A percentile compares a stretch with the other conserved stretches of the same genome.
Conservation (phyloP, 1,284 basidiomycete species). For the Singerocomus inundabilis region DNA sequence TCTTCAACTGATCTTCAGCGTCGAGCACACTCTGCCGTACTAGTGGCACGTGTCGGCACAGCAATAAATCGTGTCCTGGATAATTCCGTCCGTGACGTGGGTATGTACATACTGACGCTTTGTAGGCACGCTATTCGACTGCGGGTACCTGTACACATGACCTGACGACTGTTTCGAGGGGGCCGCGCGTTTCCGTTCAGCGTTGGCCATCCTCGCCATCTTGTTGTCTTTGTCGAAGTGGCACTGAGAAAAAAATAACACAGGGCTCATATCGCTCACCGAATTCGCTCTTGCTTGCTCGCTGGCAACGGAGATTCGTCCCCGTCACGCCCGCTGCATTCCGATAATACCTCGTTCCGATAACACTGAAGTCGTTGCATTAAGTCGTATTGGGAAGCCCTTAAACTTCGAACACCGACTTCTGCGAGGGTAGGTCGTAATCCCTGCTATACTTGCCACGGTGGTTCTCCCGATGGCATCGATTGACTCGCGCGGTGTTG, state of each 20-base stretch:
- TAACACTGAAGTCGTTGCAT: conserved; percentile 9
- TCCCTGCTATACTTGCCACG: conserved; percentile 10
- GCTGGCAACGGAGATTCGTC: conserved; percentile 26
- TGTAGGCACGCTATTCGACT: neutral
- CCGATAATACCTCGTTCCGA: conserved; percentile 28
- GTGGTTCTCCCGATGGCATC: conserved; percentile 34
- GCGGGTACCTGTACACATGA: neutral
- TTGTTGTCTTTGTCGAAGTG: conserved; percentile 8
- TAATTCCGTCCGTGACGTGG: conserved; percentile 4
- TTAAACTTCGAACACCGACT: conserved; percentile 15
- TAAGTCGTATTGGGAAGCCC: conserved; percentile 25
- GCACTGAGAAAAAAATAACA: conserved; percentile 9
- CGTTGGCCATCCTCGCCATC: neutral
- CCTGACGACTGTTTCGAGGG: neutral
- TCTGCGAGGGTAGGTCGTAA: conserved; percentile 19
- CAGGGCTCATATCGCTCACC: conserved; percentile 3
- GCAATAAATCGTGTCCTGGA: conserved; percentile 1
- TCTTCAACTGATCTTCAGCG: conserved; percentile 33
- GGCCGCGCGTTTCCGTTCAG: neutral
- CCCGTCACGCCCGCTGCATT: conserved; percentile 20
- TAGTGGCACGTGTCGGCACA: conserved; percentile 14
- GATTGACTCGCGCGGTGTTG: conserved; percentile 27
- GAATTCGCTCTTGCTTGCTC: conserved; percentile 32
- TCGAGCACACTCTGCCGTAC: conserved; percentile 18
- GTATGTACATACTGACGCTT: neutral